Percentiles rank a stretch among this genome's conserved stretches.
phyloP scores from a whole-genome alignment of 179 eudicot species.

The Silene noctiflora region DNA sequence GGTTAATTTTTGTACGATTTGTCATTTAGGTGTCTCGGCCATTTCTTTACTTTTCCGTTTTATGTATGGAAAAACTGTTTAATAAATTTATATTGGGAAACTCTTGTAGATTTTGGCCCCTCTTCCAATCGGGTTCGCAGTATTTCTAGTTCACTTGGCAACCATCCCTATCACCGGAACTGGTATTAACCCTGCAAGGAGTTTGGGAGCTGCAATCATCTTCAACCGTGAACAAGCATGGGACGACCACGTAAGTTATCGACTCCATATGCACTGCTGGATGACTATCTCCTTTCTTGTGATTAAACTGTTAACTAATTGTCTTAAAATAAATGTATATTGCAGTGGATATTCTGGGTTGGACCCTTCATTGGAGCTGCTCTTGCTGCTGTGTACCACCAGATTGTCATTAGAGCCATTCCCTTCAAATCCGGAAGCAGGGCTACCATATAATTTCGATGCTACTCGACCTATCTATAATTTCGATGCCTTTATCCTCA shows the following conservation, averaged over 20 bases:
- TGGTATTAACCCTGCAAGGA: constrained; percentile 44
- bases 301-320: not conserved
- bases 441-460: constrained; percentile 12
- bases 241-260: constrained; percentile 29
- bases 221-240: constrained; percentile 35
- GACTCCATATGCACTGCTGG: not conserved
- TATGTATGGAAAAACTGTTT: too few species aligned
- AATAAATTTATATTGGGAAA: not conserved
- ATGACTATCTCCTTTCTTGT: not conserved
- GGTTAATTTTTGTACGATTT: too few species aligned
- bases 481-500: not conserved
- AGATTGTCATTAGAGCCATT: constrained; percentile 33
- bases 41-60: too few species aligned
- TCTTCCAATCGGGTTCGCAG: constrained; percentile 40
- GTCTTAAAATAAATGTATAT: not conserved
- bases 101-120: constrained; percentile 37
- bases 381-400: constrained; percentile 39
- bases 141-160: constrained; percentile 39
- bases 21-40: too few species aligned
- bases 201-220: constrained; percentile 42
- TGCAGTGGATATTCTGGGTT: constrained; percentile 49
- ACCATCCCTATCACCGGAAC: constrained; percentile 44
- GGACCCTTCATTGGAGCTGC: constrained; percentile 50
- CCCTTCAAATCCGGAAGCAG: constrained; percentile 32
- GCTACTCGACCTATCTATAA: not conserved